Conservation (phyloP, 179 eudicot genomes). For the Patellifolia procumbens region DNA sequence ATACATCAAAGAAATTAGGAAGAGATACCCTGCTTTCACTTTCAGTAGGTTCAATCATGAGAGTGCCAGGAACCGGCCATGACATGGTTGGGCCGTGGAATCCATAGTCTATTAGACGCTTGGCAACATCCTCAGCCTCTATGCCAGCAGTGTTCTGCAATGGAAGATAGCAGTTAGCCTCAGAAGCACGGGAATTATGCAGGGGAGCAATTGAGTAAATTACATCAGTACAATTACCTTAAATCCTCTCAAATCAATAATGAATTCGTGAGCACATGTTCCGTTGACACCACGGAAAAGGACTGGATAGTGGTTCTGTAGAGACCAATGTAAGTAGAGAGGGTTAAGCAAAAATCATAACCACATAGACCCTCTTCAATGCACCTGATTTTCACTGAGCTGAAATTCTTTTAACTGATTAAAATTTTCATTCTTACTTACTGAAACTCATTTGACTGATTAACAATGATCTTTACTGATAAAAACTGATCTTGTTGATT, state of each 20-base stretch:
- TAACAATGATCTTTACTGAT: too few species aligned
- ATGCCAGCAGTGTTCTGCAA: slow-evolving; percentile 87
- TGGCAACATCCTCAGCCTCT: slow-evolving; percentile 97
- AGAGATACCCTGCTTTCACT: slow-evolving; percentile 91
- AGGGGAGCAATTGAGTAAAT: neutral
- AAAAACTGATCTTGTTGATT: too few species aligned
- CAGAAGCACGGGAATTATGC: slow-evolving; percentile 5
- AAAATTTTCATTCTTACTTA: too few species aligned
- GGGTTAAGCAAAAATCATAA: slow-evolving; percentile 17
- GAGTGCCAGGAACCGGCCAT: slow-evolving; percentile 99
- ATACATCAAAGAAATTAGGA: neutral
- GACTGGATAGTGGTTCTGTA: slow-evolving; percentile 73
- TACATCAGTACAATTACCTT: slow-evolving; percentile 48
- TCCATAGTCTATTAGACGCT: slow-evolving; percentile 96
- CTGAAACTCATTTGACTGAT: too few species aligned
- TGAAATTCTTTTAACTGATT: too few species aligned
- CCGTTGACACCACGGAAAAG: slow-evolving; percentile 99
- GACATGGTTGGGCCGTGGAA: slow-evolving; percentile 99
- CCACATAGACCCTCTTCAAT: too few species aligned
- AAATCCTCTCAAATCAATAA: slow-evolving; percentile 83
- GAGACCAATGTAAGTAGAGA: neutral
- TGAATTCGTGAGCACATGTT: slow-evolving; percentile 94
- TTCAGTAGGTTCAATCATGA: slow-evolving; percentile 99
- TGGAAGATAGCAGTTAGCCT: slow-evolving; percentile 19
- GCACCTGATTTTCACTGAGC: too few species aligned